Conservation (phyloP, 2,329 filamentous ascomycete species). For the Ambrosiella xylebori region DNA sequence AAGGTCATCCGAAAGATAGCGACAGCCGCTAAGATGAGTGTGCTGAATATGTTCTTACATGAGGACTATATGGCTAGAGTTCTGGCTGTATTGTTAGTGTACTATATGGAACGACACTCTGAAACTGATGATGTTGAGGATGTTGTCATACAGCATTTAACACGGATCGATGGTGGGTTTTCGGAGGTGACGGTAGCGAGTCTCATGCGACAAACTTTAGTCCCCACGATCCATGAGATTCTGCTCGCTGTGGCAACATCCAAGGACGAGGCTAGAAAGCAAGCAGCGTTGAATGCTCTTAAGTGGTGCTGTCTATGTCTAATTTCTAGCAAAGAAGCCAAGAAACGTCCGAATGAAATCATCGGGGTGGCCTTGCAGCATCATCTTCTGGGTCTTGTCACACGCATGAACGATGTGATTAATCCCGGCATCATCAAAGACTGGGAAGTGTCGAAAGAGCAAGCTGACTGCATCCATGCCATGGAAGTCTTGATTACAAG, state of each 20-base stretch:
- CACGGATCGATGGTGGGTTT: constrained; percentile 54
- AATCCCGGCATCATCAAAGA: constrained; percentile 30
- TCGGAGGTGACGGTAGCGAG: constrained; percentile 46
- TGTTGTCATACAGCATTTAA: constrained; percentile 50
- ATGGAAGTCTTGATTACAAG: constrained; percentile 77
- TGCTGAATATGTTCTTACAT: background rate
- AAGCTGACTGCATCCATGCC: constrained; percentile 59
- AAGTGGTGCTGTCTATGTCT: constrained; percentile 29
- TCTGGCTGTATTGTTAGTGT: constrained; percentile 40
- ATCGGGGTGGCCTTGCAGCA: constrained; percentile 63
- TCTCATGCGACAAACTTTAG: constrained; percentile 57
- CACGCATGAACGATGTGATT: constrained; percentile 60
- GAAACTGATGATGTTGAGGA: constrained; percentile 36
- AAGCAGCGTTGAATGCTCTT: constrained; percentile 26
- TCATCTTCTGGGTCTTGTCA: constrained; percentile 75
- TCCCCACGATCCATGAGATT: constrained; percentile 61
- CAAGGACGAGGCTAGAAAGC: constrained; percentile 36
- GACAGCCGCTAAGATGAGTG: constrained; percentile 34
- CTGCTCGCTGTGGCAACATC: constrained; percentile 58
- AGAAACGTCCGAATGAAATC: constrained; percentile 35
- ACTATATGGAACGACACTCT: constrained; percentile 35
- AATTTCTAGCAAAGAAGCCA: constrained; percentile 24
- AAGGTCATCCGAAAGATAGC: constrained; percentile 72
- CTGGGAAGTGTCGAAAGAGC: constrained; percentile 45
- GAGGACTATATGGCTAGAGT: constrained; percentile 36